phyloP scores from a whole-genome alignment of 1,284 basidiomycete genomes.

The Ganoderma leucocontextum region DNA sequence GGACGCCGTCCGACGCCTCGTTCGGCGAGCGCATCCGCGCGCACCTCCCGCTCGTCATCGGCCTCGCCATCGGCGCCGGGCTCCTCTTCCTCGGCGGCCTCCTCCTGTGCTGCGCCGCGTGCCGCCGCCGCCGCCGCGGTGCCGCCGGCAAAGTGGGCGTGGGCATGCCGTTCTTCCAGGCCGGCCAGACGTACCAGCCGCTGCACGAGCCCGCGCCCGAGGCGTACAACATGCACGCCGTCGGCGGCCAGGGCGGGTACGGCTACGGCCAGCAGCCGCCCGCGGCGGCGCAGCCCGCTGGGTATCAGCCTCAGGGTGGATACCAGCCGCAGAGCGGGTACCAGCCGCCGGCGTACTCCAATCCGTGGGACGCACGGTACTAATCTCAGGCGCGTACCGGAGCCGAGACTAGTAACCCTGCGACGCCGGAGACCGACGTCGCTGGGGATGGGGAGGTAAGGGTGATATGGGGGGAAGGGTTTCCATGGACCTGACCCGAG shows the following conservation, averaged over 20 bases:
- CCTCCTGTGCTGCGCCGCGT: constrained; percentile 72
- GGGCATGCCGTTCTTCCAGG: constrained; percentile 19
- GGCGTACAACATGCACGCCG: constrained; percentile 20
- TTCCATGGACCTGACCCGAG: background rate
- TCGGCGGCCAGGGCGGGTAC: constrained; percentile 13
- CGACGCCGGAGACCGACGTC: background rate
- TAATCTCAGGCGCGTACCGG: background rate
- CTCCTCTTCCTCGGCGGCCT: constrained; percentile 54
- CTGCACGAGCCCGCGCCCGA: constrained; percentile 32
- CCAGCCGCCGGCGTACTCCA: constrained; percentile 15
- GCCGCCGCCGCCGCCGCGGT: constrained; percentile 32
- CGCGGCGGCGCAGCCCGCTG: background rate
- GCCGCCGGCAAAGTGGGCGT: background rate
- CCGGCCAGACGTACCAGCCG: constrained; percentile 26
- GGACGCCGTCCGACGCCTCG: constrained; percentile 13
- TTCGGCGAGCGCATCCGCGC: constrained; percentile 15
- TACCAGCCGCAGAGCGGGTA: background rate
- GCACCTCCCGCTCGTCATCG: constrained; percentile 49
- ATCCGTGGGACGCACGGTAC: constrained; percentile 25
- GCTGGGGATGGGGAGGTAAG: background rate
- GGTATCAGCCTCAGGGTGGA: background rate
- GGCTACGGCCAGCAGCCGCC: background rate
- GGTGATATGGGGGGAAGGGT: background rate
- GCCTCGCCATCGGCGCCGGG: constrained; percentile 48
- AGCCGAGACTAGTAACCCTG: background rate